Evolutionary conservation across 306 rosid species (phyloP).

Genomic region (Trifolium pratense): DNA sequence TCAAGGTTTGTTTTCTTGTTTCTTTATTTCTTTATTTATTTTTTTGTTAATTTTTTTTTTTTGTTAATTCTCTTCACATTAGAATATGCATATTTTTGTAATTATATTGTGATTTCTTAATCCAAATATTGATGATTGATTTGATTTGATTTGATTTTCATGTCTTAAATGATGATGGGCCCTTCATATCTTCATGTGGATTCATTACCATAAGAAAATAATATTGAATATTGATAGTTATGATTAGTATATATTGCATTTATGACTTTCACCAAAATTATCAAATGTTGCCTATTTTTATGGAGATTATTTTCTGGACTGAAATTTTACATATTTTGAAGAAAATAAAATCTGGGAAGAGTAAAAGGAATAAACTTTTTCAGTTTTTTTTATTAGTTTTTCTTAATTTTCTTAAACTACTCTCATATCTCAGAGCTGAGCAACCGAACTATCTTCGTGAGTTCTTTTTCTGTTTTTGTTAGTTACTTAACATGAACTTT

Average conservation of each 20-base stretch:
- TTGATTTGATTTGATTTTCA: slow-evolving; percentile 7
- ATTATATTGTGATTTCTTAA: background rate
- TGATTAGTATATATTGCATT: slow-evolving; percentile 18
- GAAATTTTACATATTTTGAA: background rate
- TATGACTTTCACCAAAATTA: slow-evolving; percentile 12
- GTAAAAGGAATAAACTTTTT: background rate
- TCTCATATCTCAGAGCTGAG: background rate
- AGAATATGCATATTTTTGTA: background rate
- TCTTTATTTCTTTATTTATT: no score
- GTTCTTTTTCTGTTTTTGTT: background rate
- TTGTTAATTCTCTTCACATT: background rate
- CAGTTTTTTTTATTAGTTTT: background rate
- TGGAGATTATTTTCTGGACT: slow-evolving; percentile 10
- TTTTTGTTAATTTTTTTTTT: background rate
- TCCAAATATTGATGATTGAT: background rate
- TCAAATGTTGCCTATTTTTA: slow-evolving; percentile 4
- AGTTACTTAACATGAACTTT: background rate
- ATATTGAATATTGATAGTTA: background rate
- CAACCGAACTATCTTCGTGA: background rate
- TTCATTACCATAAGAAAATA: slow-evolving; percentile 19
- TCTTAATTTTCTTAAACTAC: no score
- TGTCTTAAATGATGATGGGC: background rate
- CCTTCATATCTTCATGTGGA: slow-evolving; percentile 17
- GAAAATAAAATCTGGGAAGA: background rate
- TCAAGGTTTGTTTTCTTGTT: background rate